A percentile compares a stretch with the other conserved stretches of the same genome.
Evolutionary conservation across 2,329 filamentous ascomycete genomes (phyloP).

Genomic region (Fusarium solani-melongenae): DNA sequence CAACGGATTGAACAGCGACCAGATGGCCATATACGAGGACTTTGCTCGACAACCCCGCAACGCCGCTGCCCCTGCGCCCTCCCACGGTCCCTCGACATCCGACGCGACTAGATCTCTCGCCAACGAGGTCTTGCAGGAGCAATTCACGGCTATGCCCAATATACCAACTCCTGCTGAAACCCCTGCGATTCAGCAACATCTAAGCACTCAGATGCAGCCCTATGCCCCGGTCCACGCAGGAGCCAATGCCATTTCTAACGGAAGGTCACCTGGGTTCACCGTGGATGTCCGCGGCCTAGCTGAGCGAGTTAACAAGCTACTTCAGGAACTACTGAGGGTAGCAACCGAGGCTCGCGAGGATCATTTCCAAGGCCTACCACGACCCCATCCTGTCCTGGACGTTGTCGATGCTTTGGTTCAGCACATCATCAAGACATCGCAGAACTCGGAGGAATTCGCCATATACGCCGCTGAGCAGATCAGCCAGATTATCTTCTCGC

Average conservation of each 20-base stretch:
- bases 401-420: constrained; percentile 71
- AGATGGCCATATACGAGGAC: constrained; percentile 96
- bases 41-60: constrained; percentile 87
- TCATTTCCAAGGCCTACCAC: constrained; percentile 69
- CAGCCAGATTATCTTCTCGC: constrained; percentile 65
- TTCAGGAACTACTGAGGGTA: constrained; percentile 66
- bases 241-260: constrained; percentile 56
- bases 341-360: constrained; percentile 66
- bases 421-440: constrained; percentile 71
- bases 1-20: constrained; percentile 84
- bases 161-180: constrained; percentile 71
- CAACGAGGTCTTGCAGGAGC: constrained; percentile 73
- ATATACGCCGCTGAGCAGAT: constrained; percentile 71
- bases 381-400: constrained; percentile 70
- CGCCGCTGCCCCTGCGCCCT: constrained; percentile 63
- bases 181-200: constrained; percentile 62
- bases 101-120: constrained; percentile 71
- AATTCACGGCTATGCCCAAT: constrained; percentile 66
- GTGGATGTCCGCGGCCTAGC: constrained; percentile 64
- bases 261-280: constrained; percentile 59
- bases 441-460: constrained; percentile 69
- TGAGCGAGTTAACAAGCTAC: constrained; percentile 67
- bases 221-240: constrained; percentile 65
- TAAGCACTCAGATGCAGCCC: constrained; percentile 64
- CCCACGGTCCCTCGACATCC: constrained; percentile 67